Base-by-base conservation (phyloP, 805 yeast species). In the Scheffersomyces ergatensis region DNA sequence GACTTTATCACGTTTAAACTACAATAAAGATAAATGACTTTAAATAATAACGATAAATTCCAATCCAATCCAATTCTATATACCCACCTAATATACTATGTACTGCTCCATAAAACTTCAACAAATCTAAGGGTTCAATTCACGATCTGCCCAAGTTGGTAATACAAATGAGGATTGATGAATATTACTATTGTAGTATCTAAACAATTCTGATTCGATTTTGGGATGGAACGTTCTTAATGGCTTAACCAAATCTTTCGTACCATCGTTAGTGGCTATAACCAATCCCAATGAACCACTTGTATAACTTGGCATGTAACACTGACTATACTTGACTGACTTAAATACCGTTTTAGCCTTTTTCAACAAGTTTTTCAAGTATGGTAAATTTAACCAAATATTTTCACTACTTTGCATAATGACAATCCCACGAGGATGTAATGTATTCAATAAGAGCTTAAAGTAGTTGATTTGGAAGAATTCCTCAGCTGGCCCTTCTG, bases 401-500 rank as follows among this genome's bases (percentile, higher is more conserved):
- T 81, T 85, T 58, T 85, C 95, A 35, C 71, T 65, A 18, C 86
- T 78, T 60, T 89, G 96, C 74, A 89, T 84, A 34, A 89, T 84
- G 36, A 89, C 84, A 27, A 89, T 80, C 20, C 83, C 83, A 46
- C 80, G 68, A 2, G 71, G 70, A 34, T 76, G 76, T 40, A 89
- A 72, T 4, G 93, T 85, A 43, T 76, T 73, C 46, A 68, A 54
- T 42, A 90, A 67, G 40, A 89, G 66, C 53, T 79, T 70, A 63
- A 89, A 89, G 66, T 89, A 89, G 41, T 76, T 78, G 45, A 75
- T 73, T 60, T 88, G 87, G 68, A 89, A 89, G 51, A 89, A 85
- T 15, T 85, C 85, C 53, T 83, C 95, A 1, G 97, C 97, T 5
- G 97, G 97, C 2, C 93, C 97, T 53, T 89, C 97, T 1, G 97